phyloP scores from a whole-genome alignment of 2,329 filamentous ascomycete genomes.

The Raffaelea arxii region DNA sequence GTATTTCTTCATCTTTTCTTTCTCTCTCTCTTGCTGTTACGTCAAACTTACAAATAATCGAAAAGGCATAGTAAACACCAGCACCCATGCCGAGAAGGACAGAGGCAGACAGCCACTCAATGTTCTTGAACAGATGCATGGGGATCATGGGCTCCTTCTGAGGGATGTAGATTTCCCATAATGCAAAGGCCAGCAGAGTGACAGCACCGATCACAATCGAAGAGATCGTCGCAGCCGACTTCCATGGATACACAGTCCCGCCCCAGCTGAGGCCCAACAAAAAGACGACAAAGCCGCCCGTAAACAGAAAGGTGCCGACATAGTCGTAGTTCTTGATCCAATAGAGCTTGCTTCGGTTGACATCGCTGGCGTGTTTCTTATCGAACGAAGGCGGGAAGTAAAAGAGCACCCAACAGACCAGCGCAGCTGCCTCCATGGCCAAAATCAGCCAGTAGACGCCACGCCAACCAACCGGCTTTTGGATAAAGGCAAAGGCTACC shows the following conservation, averaged over 20 bases:
- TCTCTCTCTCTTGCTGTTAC: too few relatives aligned
- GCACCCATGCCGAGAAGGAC: conserved; percentile 21
- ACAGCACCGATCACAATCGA: conserved; percentile 11
- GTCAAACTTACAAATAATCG: conserved; percentile 17
- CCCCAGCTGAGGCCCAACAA: conserved; percentile 41
- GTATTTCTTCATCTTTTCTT: too few relatives aligned
- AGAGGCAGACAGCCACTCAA: conserved; percentile 17
- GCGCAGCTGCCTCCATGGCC: conserved; percentile 10
- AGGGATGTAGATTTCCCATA: conserved; percentile 22
- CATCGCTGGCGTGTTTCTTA: conserved; percentile 10
- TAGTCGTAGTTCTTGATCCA: conserved; percentile 29
- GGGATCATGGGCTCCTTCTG: conserved; percentile 23
- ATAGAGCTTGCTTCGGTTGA: conserved; percentile 3
- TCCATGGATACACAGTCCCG: conserved; percentile 21
- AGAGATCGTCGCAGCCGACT: conserved; percentile 23
- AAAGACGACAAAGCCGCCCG: conserved; percentile 35
- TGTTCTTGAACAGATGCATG: conserved; percentile 23
- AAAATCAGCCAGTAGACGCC: conserved; percentile 12
- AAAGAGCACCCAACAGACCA: conserved; percentile 10
- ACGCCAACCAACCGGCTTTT: conserved; percentile 12
- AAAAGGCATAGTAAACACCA: conserved; percentile 23
- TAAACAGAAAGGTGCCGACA: conserved; percentile 36
- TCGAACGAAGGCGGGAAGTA: conserved; percentile 13
- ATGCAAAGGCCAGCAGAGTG: conserved; percentile 11
- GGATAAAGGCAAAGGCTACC: conserved; percentile 11